Percentiles rank a stretch among this genome's conserved stretches.
These are phyloP conservation scores for Didymella segeticola DNA, from an alignment of 2,329 filamentous ascomycete species.

Conservation along the genomic window DNA sequence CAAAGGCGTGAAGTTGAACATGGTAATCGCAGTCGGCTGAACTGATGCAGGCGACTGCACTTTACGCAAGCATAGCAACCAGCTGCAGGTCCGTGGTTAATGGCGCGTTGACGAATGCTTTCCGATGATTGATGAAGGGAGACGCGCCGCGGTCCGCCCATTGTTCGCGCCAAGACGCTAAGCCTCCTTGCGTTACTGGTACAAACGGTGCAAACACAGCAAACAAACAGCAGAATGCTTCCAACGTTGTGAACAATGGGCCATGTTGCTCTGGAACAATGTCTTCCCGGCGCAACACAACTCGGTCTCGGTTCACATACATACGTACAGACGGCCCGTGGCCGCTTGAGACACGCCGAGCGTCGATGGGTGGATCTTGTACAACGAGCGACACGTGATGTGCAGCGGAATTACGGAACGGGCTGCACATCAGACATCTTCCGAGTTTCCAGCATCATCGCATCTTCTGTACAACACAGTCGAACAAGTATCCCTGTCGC, in stretches of 20 bases:
- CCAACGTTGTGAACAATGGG: too few relatives aligned
- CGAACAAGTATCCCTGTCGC: neutral
- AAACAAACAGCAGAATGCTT: neutral
- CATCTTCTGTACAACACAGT: constrained; percentile 6
- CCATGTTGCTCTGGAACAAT: neutral
- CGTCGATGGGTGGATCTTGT: constrained; percentile 6
- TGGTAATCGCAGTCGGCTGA: constrained; percentile 49
- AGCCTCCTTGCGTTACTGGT: neutral
- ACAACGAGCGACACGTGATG: constrained; percentile 6
- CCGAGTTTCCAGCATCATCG: constrained; percentile 2
- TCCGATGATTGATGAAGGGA: neutral
- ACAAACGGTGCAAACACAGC: constrained; percentile 10
- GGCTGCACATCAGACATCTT: constrained; percentile 7
- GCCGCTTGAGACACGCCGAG: neutral
- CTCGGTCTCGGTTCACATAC: neutral
- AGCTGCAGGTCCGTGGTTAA: neutral
- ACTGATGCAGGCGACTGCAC: constrained; percentile 3
- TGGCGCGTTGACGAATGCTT: constrained; percentile 2
- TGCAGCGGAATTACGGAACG: constrained; percentile 14
- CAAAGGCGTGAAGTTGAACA: constrained; percentile 96
- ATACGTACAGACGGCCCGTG: constrained; percentile 2
- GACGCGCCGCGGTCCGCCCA: constrained; percentile 2
- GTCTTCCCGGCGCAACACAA: neutral
- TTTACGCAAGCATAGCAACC: constrained; percentile 12
- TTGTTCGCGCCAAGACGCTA: constrained; percentile 8